Conservation (phyloP, 2,329 filamentous ascomycete species). For the Juglanconis juglandina region DNA sequence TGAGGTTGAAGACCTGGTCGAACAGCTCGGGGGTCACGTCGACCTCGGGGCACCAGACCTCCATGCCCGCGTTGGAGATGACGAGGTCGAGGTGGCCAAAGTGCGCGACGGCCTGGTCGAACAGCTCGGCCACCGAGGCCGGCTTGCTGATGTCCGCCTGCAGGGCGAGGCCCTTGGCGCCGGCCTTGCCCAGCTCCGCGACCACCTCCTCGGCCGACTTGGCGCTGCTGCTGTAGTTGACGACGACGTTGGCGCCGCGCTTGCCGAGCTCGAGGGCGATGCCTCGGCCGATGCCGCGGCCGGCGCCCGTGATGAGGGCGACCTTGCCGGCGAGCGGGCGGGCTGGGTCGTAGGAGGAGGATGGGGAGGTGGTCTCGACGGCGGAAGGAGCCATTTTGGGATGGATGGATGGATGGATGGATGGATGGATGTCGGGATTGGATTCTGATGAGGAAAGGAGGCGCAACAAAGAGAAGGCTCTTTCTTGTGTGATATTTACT, state of each 20-base stretch:
- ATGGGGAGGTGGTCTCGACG: constrained; percentile 1
- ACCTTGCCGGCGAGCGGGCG: constrained; percentile 48
- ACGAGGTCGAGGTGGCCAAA: constrained; percentile 71
- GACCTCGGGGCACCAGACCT: constrained; percentile 67
- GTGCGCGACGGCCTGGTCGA: constrained; percentile 61
- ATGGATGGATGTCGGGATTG: neutral
- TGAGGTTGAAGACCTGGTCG: constrained; percentile 69
- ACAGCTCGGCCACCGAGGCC: constrained; percentile 57
- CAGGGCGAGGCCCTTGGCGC: constrained; percentile 55
- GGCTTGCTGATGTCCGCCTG: constrained; percentile 64
- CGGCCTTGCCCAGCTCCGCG: constrained; percentile 50
- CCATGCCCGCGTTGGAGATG: constrained; percentile 69
- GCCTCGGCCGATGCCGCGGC: constrained; percentile 64
- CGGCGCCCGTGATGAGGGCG: constrained; percentile 61
- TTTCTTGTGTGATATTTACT: neutral
- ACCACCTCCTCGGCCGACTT: constrained; percentile 56
- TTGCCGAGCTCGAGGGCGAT: constrained; percentile 65
- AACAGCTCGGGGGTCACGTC: constrained; percentile 69
- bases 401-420: neutral
- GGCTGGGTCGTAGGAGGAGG: constrained; percentile 22
- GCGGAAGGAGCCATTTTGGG: constrained; percentile 28
- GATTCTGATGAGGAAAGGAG: neutral
- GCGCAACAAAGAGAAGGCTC: neutral
- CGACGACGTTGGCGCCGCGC: constrained; percentile 61
- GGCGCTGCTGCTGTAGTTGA: constrained; percentile 63